A percentile compares a stretch with the other conserved stretches of the same genome.
These are phyloP conservation scores for Bassia scoparia DNA, from an alignment of 148 eudicot genomes.

Conservation along the genomic window DNA sequence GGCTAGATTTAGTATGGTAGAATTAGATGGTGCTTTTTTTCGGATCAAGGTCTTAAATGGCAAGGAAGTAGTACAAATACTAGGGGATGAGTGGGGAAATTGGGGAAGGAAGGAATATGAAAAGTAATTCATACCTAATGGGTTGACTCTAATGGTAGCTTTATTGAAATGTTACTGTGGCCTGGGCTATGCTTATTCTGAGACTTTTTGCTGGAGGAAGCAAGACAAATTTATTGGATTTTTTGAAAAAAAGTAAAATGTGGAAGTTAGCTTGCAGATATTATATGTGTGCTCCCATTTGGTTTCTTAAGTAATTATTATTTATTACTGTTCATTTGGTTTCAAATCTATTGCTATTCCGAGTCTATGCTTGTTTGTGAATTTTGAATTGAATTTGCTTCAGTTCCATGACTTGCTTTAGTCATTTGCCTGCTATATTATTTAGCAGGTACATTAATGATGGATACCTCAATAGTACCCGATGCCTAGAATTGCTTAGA, in stretches of 20 bases:
- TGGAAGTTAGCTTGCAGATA: background rate
- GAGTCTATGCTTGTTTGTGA: background rate
- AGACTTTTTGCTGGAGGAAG: background rate
- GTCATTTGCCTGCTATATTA: slow-evolving; percentile 12
- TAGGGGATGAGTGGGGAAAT: too few relatives aligned
- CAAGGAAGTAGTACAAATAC: too few relatives aligned
- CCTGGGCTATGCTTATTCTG: background rate
- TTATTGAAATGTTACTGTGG: background rate
- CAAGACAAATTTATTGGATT: background rate
- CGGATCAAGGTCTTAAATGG: too few relatives aligned
- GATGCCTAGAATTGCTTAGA: slow-evolving; percentile 87
- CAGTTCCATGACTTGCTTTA: background rate
- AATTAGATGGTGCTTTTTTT: too few relatives aligned
- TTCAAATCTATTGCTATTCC: background rate
- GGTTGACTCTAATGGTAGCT: too few relatives aligned
- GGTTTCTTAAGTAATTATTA: background rate
- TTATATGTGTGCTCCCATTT: background rate
- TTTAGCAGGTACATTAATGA: slow-evolving; percentile 76
- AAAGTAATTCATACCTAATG: too few relatives aligned
- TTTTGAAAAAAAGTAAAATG: background rate
- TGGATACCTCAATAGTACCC: slow-evolving; percentile 72
- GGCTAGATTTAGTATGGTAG: too few relatives aligned
- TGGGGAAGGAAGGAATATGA: too few relatives aligned
- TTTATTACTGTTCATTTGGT: too few relatives aligned
- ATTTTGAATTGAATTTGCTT: background rate